Base-by-base conservation (phyloP, 1,284 basidiomycete genomes). In the Polyporus tsugae region DNA sequence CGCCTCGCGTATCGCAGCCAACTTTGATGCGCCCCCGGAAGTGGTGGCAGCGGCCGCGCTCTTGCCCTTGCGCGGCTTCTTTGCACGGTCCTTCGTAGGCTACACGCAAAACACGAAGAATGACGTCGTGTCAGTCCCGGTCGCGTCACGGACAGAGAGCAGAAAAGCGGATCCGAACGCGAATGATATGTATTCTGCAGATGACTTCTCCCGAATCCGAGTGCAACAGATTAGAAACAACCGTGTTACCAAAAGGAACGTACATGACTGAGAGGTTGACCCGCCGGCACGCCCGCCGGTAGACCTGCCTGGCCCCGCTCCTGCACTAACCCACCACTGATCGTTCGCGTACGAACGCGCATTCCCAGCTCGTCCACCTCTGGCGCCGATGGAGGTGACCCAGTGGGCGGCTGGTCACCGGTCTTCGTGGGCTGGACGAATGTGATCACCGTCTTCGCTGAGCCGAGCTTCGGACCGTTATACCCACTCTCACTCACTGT, bases 211-310 rank as follows among this genome's bases (percentile, higher is more conserved):
- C 65, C 7, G 59, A 62, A 13, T 33, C n/a, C 57, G 46, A 62
- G 33, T 39, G 46, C 35, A 49, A 52, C 44, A 53, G 29, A 72
- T 60, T 25, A 60, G 58, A 74, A 78, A 76, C 74, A 74, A 75
- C 68, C 65, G 70, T 82, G 86, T 89, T 83, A 88, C 88, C 89
- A 83, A 84, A 88, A 86, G 83, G 86, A 86, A 94, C 92, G 90
- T 87, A 94, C 92, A 89, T 94, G 92, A 81, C 86, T 89, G 82
- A 93, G 81, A 73, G 91, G 89, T 78, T 87, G 89, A 73, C 86
- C 84, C 65, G 84, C 81, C 35, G 58, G 58, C 19, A 80, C 77
- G 19, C 33, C 62, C 63, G 83, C 75, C 66, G 85, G 83, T 3
- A 76, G 35, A 55, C 72, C 77, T 73, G 79, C 64, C 63, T 72